phyloP scores from a whole-genome alignment of 2,329 filamentous ascomycete species.

The Lasiodiplodia gonubiensis region DNA sequence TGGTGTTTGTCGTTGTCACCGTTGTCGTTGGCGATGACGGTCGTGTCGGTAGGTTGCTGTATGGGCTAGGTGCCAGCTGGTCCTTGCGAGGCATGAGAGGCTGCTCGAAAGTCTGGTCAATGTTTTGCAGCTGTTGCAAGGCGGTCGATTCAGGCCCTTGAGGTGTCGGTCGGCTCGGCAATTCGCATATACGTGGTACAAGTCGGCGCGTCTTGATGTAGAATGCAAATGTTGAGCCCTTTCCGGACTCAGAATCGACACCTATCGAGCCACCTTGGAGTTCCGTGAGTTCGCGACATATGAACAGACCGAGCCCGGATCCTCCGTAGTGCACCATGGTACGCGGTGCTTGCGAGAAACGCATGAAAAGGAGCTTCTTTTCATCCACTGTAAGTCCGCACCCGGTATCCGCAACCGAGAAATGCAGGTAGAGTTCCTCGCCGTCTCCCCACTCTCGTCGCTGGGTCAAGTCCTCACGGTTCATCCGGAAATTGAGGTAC shows the following conservation, averaged over 20 bases:
- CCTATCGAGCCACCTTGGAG: slow-evolving; percentile 76
- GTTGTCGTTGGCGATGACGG: slow-evolving; percentile 64
- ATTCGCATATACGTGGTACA: neutral
- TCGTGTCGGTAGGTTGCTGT: slow-evolving; percentile 33
- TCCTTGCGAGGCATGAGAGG: slow-evolving; percentile 8
- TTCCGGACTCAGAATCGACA: slow-evolving; percentile 65
- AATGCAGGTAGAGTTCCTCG: slow-evolving; percentile 37
- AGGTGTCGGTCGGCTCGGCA: slow-evolving; percentile 1
- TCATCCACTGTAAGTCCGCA: slow-evolving; percentile 41
- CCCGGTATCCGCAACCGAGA: slow-evolving; percentile 43
- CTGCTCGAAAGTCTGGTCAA: slow-evolving; percentile 27
- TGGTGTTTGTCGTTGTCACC: slow-evolving; percentile 63
- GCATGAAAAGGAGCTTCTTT: slow-evolving; percentile 41
- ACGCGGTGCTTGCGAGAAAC: slow-evolving; percentile 50
- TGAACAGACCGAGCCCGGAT: slow-evolving; percentile 74
- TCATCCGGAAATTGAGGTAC: slow-evolving; percentile 23
- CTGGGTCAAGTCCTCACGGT: slow-evolving; percentile 23
- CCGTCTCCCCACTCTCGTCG: slow-evolving; percentile 39
- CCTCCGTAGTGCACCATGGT: slow-evolving; percentile 77
- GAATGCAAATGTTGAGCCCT: slow-evolving; percentile 73
- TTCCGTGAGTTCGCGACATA: slow-evolving; percentile 73
- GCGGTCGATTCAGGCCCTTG: slow-evolving; percentile 3
- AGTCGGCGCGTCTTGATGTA: slow-evolving; percentile 67
- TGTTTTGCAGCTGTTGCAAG: slow-evolving; percentile 22
- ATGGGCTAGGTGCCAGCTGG: slow-evolving; percentile 15